Base-by-base conservation (phyloP, 257 asterid genomes). In the Solanum appendiculatum region DNA sequence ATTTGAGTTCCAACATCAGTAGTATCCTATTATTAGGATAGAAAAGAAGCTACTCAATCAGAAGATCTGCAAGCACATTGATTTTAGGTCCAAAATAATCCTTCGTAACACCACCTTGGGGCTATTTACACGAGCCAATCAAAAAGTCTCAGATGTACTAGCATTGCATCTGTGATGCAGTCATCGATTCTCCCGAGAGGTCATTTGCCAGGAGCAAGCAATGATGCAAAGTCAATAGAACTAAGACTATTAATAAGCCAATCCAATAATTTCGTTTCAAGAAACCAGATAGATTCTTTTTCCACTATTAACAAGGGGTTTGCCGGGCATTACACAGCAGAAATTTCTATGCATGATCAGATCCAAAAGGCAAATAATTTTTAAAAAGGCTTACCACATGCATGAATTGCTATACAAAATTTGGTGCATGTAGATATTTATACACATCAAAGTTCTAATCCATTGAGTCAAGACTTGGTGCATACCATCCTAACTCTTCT, bases 401-500 rank as follows among this genome's bases (percentile, higher is more conserved):
- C 85, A 80, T 6, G 40, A 80, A 48, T 80, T 10, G 68, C 68
- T 81, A 54, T 29, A 81, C 85, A 81, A 81, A 81, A 81, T 51
- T 81, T 81, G 3, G 12, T 48, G 66, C 40, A 46, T 8, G 66
- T 29, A 80, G 12, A 2, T 29, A 29, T 6, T 18, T 46, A 10
- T 81, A 48, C 48, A 54, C 20, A 81, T 81, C 44, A 48, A 46
- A 48, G 31, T 18, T 86, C 91, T 91, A 93, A 72, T 94, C 98
- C 94, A 92, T 92, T 66, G 93, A 86, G 16, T 93, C 97, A 89
- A 95, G 91, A 88, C 90, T 93, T 18, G 99, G 98, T 83, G 98
- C 94, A 92, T 89, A 93, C 99, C 99, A 96, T 29, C 98, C 98
- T 74, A 96, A 89, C 89, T 94, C 94, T 15, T 91, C 88, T 46